These are phyloP conservation scores for Gentiana macrophylla DNA, from an alignment of 257 asterid species.

Conservation along the genomic window DNA sequence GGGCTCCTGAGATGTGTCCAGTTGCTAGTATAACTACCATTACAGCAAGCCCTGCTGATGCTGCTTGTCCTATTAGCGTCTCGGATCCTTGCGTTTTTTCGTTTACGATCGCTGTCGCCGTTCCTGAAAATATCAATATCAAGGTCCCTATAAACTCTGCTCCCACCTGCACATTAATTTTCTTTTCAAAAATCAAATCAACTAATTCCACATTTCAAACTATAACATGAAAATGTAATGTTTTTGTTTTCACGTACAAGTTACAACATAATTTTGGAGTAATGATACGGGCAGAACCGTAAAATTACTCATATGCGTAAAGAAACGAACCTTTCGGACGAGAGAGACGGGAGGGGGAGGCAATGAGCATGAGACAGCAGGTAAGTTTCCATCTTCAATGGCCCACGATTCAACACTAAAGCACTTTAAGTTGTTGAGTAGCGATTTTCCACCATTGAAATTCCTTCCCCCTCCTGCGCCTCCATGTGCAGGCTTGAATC, in stretches of 20 bases:
- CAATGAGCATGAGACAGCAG: constrained; percentile 49
- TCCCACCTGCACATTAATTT: constrained; percentile 47
- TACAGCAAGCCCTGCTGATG: constrained; percentile 73
- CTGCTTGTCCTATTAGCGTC: constrained; percentile 62
- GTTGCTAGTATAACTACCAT: constrained; percentile 86
- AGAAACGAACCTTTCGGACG: constrained; percentile 45
- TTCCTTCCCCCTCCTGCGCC: constrained; percentile 8
- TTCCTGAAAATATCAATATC: constrained; percentile 56
- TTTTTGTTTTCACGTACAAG: no score
- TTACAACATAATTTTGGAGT: neutral
- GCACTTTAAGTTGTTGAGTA: constrained; percentile 52
- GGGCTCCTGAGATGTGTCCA: constrained; percentile 96
- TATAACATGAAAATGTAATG: no score
- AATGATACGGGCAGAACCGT: no score
- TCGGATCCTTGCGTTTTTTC: constrained; percentile 64
- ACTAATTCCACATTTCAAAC: no score
- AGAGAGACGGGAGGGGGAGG: constrained; percentile 69
- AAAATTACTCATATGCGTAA: no score
- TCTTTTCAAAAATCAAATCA: neutral
- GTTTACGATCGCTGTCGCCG: constrained; percentile 74
- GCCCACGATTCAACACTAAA: constrained; percentile 50
- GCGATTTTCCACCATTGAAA: constrained; percentile 26
- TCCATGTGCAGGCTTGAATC: constrained; percentile 20
- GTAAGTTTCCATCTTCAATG: constrained; percentile 55
- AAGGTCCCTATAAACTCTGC: constrained; percentile 86